Conservation (phyloP, 352 stramenopile genomes). For the Globisporangium acanthophoron region DNA sequence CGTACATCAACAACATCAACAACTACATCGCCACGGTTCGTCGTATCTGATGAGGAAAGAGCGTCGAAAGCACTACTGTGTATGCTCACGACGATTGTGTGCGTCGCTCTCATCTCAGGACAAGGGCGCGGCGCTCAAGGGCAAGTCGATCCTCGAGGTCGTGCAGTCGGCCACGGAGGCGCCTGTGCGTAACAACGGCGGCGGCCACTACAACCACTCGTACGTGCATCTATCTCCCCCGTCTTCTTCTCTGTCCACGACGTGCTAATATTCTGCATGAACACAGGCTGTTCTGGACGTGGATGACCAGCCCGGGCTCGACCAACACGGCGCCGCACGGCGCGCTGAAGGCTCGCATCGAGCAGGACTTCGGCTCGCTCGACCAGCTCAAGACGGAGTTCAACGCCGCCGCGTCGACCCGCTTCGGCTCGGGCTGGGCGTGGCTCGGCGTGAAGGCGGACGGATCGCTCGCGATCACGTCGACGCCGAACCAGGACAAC, state of each 20-base stretch:
- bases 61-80: too few relatives aligned
- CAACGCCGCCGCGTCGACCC: conserved; percentile 74
- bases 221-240: conserved; percentile 13
- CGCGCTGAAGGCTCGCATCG: conserved; percentile 78
- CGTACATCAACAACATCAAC: conserved; percentile 90
- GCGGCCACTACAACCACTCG: conserved; percentile 83
- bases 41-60: background rate
- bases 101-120: conserved; percentile 21
- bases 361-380: conserved; percentile 88
- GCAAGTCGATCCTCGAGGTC: conserved; percentile 81
- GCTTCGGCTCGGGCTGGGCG: conserved; percentile 89
- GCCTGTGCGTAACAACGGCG: conserved; percentile 80
- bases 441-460: conserved; percentile 87
- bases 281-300: conserved; percentile 89
- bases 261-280: background rate
- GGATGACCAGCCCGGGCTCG: conserved; percentile 77
- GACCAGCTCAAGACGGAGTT: conserved; percentile 90
- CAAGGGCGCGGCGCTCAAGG: conserved; percentile 59
- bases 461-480: conserved; percentile 92
- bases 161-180: conserved; percentile 67
- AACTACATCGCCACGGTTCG: conserved; percentile 68
- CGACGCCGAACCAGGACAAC: conserved; percentile 95
- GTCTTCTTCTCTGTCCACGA: too few relatives aligned
- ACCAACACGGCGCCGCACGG: conserved; percentile 78
- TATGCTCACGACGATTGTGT: too few relatives aligned